Evolutionary conservation across 2,329 filamentous ascomycete species (phyloP).

Genomic region (Fusarium anthophilum): DNA sequence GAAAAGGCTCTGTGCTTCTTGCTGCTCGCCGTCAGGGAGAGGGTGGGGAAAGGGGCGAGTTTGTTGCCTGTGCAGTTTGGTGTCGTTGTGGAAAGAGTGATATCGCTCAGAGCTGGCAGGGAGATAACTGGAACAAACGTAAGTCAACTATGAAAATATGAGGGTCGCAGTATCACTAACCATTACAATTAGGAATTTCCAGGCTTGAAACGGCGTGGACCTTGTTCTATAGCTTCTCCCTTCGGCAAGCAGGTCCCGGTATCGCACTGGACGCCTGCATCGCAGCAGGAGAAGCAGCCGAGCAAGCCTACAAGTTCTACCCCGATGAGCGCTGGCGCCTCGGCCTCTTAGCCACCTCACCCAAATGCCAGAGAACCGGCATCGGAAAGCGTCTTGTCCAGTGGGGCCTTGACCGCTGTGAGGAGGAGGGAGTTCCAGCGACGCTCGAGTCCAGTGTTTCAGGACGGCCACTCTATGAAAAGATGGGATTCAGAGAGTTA

Average conservation of each 20-base stretch:
- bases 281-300: neutral
- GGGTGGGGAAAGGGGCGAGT: neutral
- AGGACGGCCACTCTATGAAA: slow-evolving; percentile 8
- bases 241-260: neutral
- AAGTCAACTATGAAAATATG: neutral
- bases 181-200: neutral
- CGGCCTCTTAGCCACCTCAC: slow-evolving; percentile 7
- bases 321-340: slow-evolving; percentile 21
- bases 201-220: neutral
- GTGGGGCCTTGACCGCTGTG: slow-evolving; percentile 24
- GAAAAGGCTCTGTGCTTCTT: neutral
- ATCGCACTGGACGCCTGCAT: neutral
- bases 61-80: slow-evolving; percentile 22
- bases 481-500: slow-evolving; percentile 9
- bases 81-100: slow-evolving; percentile 19
- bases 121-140: slow-evolving; percentile 26
- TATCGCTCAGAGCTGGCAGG: slow-evolving; percentile 22
- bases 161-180: rapidly evolving
- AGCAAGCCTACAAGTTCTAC: neutral
- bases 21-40: neutral
- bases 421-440: slow-evolving; percentile 13
- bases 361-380: slow-evolving; percentile 15
- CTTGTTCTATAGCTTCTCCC: neutral
- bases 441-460: slow-evolving; percentile 8
- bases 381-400: slow-evolving; percentile 13